Percentiles rank a stretch among this genome's conserved stretches.
Evolutionary conservation across 345 rosid species (phyloP).

Genomic region (Bruguiera gymnorhiza): DNA sequence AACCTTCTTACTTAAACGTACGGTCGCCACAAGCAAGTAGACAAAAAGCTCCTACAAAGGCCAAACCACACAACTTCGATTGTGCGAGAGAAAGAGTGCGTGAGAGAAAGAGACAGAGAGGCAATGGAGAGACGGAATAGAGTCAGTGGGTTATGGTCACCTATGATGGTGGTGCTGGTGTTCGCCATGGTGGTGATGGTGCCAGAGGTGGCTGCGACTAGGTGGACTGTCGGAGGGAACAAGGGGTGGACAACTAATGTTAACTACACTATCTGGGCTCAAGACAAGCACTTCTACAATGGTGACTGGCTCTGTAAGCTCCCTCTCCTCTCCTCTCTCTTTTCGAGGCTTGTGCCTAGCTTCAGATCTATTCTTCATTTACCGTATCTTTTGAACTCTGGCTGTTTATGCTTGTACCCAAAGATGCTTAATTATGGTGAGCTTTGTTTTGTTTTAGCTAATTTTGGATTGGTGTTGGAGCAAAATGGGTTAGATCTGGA

Average conservation of each 20-base stretch:
- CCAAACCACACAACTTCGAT: not conserved
- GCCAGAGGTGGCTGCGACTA: slow-evolving; percentile 50
- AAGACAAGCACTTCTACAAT: slow-evolving; percentile 72
- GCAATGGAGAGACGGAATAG: slow-evolving; percentile 24
- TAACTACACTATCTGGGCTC: slow-evolving; percentile 85
- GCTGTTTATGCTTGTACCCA: not conserved
- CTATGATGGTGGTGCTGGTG: slow-evolving; percentile 28
- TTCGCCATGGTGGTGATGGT: slow-evolving; percentile 35
- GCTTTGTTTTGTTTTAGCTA: not conserved
- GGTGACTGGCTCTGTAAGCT: slow-evolving; percentile 93
- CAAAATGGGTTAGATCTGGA: slow-evolving; percentile 29
- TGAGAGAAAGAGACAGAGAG: slow-evolving; percentile 26
- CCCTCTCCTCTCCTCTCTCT: slow-evolving; percentile 17
- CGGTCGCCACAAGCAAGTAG: not conserved
- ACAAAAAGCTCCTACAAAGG: not conserved
- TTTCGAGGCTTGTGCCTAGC: not conserved
- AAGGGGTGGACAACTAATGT: slow-evolving; percentile 61
- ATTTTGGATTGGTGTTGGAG: slow-evolving; percentile 6
- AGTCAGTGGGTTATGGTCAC: slow-evolving; percentile 9
- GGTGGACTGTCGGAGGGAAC: slow-evolving; percentile 59
- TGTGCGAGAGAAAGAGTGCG: slow-evolving; percentile 17
- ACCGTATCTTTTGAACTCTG: not conserved
- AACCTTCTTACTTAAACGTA: not conserved
- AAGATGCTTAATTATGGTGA: not conserved
- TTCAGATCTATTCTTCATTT: slow-evolving; percentile 33